Evolutionary conservation across 345 rosid genomes (phyloP).

Genomic region (Populus tremula): DNA sequence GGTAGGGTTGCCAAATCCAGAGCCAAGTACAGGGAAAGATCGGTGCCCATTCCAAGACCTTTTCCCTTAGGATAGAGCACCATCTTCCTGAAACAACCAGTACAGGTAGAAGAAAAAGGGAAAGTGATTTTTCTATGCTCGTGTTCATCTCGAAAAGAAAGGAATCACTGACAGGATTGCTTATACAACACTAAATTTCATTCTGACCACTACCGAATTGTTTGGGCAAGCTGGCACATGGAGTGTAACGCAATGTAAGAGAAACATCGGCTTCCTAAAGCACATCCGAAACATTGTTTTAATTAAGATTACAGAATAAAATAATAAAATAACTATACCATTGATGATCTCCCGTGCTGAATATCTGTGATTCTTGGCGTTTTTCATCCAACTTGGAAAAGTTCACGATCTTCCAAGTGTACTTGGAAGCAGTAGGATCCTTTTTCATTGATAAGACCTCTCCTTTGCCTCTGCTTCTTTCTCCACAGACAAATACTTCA

Average conservation of each 20-base stretch:
- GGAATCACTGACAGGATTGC: too few species aligned
- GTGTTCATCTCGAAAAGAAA: too few species aligned
- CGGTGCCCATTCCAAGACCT: background rate
- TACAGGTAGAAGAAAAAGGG: background rate
- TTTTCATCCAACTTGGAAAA: conserved; percentile 24
- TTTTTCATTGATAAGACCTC: conserved; percentile 32
- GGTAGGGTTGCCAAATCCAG: background rate
- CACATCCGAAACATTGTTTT: too few species aligned
- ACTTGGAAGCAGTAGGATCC: conserved; percentile 3
- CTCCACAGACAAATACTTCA: conserved; percentile 40
- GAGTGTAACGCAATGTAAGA: too few species aligned
- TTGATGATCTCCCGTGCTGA: conserved; percentile 29
- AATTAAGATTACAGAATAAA: too few species aligned
- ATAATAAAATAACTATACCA: conserved; percentile 27
- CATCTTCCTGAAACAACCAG: conserved; percentile 7
- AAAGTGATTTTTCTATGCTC: too few species aligned
- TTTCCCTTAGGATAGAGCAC: conserved; percentile 4
- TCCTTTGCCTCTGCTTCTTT: conserved; percentile 30
- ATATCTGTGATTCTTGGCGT: conserved; percentile 18
- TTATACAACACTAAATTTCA: too few species aligned
- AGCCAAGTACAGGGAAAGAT: background rate
- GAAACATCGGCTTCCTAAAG: too few species aligned
- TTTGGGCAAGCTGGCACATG: too few species aligned
- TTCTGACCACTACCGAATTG: too few species aligned
- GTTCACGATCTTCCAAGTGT: conserved; percentile 36